Base-by-base conservation (phyloP, 2,329 filamentous ascomycete genomes). In the Neophaeococcomyces mojaviensis region DNA sequence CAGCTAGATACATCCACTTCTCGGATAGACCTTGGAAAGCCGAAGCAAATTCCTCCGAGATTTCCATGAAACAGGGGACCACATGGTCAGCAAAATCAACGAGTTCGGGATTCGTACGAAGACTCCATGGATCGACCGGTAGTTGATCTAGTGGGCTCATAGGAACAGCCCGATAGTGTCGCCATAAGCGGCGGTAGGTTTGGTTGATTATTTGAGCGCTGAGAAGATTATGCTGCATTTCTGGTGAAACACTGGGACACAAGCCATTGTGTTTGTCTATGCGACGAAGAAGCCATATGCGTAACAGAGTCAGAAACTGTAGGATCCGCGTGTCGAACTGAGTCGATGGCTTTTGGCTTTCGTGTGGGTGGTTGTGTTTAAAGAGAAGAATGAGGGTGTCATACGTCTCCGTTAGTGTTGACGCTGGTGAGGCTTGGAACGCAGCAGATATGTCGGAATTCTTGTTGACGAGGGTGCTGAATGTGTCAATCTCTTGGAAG, bases 271-370 rank as follows among this genome's bases (percentile, higher is more conserved):
- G 16, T 3, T n/a, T 33, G 8, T 37, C 32, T 4, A 30, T 36
- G 7, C 22, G 18, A 5, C 18, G 10, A 4, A 36, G 32, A 34
- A 44, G 41, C 41, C 41, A 44, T 10, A 37, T 40, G 2, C 42
- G 44, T 4, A 54, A 34, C 2, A 55, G 39, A 13, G 49, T 48
- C 15, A 55, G 39, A 28, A 55, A 51, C 31, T 52, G 47, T 18
- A 55, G 49, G 12, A 55, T 31, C 8, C 52, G 35, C 5, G 51
- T 33, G 16, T 48, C 50, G 19, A 48, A 41, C 15, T 20, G 19
- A 16, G 33, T 22, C 36, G 16, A 47, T 38, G 30, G 39, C 43
- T 2, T 26, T 12, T 15, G 35, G 10, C 15, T 46, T 39, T 50
- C 36, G 8, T 15, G 13, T 7, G 51, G 26, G 30, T 55, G 51